Base-by-base conservation (phyloP, 2,329 filamentous ascomycete genomes). In the Nigrospora sphaerica region DNA sequence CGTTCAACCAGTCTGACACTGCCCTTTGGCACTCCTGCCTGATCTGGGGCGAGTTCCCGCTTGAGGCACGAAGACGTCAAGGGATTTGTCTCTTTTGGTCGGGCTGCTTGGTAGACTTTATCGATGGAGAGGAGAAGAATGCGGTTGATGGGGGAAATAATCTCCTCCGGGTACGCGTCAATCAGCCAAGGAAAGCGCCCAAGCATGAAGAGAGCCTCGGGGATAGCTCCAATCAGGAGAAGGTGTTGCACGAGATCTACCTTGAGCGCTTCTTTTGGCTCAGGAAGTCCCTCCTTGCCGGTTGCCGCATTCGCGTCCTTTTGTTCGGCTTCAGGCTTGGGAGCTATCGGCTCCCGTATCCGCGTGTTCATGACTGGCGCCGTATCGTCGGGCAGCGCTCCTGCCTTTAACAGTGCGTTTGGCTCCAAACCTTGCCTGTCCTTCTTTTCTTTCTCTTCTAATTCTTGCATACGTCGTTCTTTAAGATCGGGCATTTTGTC, bases 151-250 rank as follows among this genome's bases (percentile, higher is more conserved):
- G 76, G 83, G 3, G 59, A 84, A 32, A 87, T 82, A 3, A 88
- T 78, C 12, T 97, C 75, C 39, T 95, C 88, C 1, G 88, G 83
- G 53, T 88, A 92, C 4, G 84, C 80, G 48, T 96, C 90, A 12
- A 89, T 78, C 41, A 98, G 77, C 91, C 93, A 98, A 13, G 90
- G 88, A 57, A 95, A 95, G 45, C 86, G 85, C 32, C 92, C 92
- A 9, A 96, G 78, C 46, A 98, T 88, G 63, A 92, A 97, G 2
- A 98, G 74, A 1, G 93, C 84, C 66, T 98, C 93, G 0, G 93
- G 93, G 32, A 98, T 75, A 28, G 93, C 92, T 36, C 95, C 93
- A 48, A 96, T 93, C 5, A 87, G 87, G 2, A 98, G 77, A 14
- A 98, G 74, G 55, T 90, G 90, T 52, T 86, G 88, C 18, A 98